A percentile compares a stretch with the other conserved stretches of the same genome.
Conservation (phyloP, 2,329 filamentous ascomycete genomes). For the Daldinia sp. region DNA sequence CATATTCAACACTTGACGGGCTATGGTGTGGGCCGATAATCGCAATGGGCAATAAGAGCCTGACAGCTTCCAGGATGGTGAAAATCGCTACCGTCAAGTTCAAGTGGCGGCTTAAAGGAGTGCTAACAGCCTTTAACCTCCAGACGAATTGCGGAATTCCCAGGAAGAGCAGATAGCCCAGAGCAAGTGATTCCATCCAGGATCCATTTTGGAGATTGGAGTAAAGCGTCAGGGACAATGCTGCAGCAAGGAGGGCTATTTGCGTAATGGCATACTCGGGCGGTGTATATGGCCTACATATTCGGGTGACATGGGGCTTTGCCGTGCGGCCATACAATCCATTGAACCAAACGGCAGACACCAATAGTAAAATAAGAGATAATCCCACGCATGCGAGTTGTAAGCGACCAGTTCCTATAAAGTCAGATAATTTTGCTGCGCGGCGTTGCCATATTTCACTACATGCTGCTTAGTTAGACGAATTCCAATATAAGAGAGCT, state of each 20-base stretch:
- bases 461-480: conserved; percentile 7
- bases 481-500: not conserved
- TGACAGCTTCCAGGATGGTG: conserved; percentile 42
- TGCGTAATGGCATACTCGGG: conserved; percentile 24
- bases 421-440: conserved; percentile 41
- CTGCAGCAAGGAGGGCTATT: conserved; percentile 18
- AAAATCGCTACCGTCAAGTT: conserved; percentile 42
- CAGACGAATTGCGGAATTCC: conserved; percentile 40
- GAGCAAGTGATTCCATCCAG: conserved; percentile 44
- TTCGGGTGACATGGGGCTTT: conserved; percentile 7
- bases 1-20: conserved; percentile 37
- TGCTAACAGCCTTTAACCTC: conserved; percentile 26
- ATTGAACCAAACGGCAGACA: conserved; percentile 18
- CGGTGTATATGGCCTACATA: conserved; percentile 10
- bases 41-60: conserved; percentile 44
- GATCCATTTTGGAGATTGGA: conserved; percentile 27
- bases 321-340: conserved; percentile 11
- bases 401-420: conserved; percentile 46
- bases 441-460: conserved; percentile 46
- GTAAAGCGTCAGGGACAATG: conserved; percentile 21
- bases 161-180: conserved; percentile 47
- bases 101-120: conserved; percentile 45
- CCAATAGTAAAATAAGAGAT: conserved; percentile 41
- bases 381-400: conserved; percentile 42
- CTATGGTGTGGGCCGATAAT: conserved; percentile 45